These are phyloP conservation scores for Ettlia oleoabundans DNA, from an alignment of 139 green algal genomes.

Conservation along the genomic window DNA sequence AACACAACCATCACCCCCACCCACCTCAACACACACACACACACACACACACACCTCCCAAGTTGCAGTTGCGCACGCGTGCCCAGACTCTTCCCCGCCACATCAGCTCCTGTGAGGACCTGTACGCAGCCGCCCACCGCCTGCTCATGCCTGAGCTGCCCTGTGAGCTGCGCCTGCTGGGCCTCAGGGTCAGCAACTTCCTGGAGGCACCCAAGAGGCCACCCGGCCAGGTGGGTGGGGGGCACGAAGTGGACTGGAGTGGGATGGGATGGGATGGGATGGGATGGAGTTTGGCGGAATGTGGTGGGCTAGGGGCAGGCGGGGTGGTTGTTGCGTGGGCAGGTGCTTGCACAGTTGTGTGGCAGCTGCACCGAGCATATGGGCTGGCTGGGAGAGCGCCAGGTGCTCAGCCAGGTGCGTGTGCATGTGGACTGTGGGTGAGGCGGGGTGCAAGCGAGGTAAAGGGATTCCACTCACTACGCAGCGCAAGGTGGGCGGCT, in stretches of 20 bases:
- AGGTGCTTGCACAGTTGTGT: neutral
- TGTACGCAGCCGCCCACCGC: constrained; percentile 60
- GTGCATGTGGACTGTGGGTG: neutral
- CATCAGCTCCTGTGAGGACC: constrained; percentile 57
- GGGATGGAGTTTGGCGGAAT: neutral
- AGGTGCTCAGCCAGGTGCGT: neutral
- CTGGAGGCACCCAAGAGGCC: constrained; percentile 27
- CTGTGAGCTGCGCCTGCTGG: constrained; percentile 81
- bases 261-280: neutral
- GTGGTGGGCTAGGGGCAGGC: neutral
- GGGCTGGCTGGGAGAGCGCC: neutral
- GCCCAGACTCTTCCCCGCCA: constrained; percentile 68
- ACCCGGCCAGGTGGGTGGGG: constrained; percentile 10
- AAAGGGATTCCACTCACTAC: too few relatives aligned
- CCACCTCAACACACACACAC: neutral
- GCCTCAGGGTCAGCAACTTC: constrained; percentile 78
- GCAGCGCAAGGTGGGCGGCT: too few relatives aligned
- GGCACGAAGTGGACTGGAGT: neutral
- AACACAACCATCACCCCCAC: neutral
- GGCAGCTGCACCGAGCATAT: neutral
- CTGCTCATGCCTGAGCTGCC: constrained; percentile 81
- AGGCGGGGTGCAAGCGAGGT: too few relatives aligned
- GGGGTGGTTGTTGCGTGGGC: neutral
- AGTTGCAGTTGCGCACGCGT: constrained; percentile 65
- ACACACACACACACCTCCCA: neutral